Evolutionary conservation across 1,284 basidiomycete genomes (phyloP), one percentile per base, ranked within the genome.

Genomic region (Athelia psychrophila): DNA sequence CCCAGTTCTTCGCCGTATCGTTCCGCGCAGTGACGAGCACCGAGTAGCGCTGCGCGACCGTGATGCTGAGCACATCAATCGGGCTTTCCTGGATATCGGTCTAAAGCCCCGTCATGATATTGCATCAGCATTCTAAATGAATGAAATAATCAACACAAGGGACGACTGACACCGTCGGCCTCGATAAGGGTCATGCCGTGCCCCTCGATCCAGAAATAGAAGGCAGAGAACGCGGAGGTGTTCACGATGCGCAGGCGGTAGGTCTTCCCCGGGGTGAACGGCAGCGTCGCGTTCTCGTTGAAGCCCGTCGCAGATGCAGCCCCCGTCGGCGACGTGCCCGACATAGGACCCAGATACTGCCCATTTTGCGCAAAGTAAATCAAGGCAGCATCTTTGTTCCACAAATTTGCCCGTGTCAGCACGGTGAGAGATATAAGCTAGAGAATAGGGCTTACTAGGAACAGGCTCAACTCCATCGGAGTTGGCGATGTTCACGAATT

Each of bases 1-100:
- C 84, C 84, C 88, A 98, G 75, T 98, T 97, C 18, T 79, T 71
- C 15, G 74, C 74, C 0, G 91, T 88, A 60, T 94, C 91, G 68
- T 95, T 93, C 51, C 89, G 83, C 10, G 96, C 94, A 20, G 86
- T 88, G 47, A 98, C 91, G 46, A 98, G 83, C 48, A 98, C 75
- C 0, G 93, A 95, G 71, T 95, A 97, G n/a, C 95, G 84, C 68
- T 98, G 95, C 0, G 95, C 95, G 45, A 90, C 92, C 4, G 91
- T 79, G 53, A 97, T 56, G 40, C 83, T 79, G 49, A 98, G 61
- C 30, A 86, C 66, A 61, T 92, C 86, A 53, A 86, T 83, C 0
- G 83, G 76, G 50, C 75, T 87, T 55, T 86, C 85, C 61, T 89
- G 77, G 2, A 86, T 76, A 67, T 97, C 95, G 3, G 86, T 88